phyloP scores from a whole-genome alignment of 441 rosid genomes.

The Lagerstroemia fauriei region DNA sequence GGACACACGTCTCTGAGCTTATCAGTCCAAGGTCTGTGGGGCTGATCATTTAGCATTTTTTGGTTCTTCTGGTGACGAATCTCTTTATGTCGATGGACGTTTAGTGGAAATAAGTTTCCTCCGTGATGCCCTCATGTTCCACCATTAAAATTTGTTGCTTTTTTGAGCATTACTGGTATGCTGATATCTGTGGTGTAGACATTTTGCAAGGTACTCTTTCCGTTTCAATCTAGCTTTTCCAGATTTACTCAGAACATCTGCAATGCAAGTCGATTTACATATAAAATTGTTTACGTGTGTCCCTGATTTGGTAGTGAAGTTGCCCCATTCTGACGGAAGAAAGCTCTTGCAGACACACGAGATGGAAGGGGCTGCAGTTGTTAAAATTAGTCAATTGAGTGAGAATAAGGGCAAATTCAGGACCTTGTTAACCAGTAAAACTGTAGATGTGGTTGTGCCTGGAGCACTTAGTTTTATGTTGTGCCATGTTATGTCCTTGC shows the following conservation, averaged over 20 bases:
- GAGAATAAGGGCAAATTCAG: slow-evolving; percentile 29
- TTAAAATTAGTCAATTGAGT: background rate
- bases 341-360: slow-evolving; percentile 49
- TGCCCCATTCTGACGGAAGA: slow-evolving; percentile 47
- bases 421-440: slow-evolving; percentile 29
- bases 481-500: slow-evolving; percentile 66
- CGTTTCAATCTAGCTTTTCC: no score
- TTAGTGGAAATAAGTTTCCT: slow-evolving; percentile 46
- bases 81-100: slow-evolving; percentile 62
- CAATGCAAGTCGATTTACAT: background rate
- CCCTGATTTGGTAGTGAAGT: slow-evolving; percentile 36
- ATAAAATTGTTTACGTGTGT: background rate
- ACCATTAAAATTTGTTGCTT: slow-evolving; percentile 50
- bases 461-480: slow-evolving; percentile 57
- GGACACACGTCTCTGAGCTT: slow-evolving; percentile 42
- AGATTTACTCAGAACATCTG: background rate
- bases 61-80: slow-evolving; percentile 39
- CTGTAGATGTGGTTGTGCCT: slow-evolving; percentile 47
- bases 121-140: slow-evolving; percentile 56
- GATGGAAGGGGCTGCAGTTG: slow-evolving; percentile 21
- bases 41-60: slow-evolving; percentile 53
- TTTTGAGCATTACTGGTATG: slow-evolving; percentile 35
- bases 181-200: slow-evolving; percentile 41
- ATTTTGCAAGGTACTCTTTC: slow-evolving; percentile 48
- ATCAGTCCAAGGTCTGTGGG: slow-evolving; percentile 54